Percentiles rank a stretch among this genome's conserved stretches.
These are phyloP conservation scores for Pythium insidiosum DNA, from an alignment of 352 stramenopile genomes.

Conservation along the genomic window DNA sequence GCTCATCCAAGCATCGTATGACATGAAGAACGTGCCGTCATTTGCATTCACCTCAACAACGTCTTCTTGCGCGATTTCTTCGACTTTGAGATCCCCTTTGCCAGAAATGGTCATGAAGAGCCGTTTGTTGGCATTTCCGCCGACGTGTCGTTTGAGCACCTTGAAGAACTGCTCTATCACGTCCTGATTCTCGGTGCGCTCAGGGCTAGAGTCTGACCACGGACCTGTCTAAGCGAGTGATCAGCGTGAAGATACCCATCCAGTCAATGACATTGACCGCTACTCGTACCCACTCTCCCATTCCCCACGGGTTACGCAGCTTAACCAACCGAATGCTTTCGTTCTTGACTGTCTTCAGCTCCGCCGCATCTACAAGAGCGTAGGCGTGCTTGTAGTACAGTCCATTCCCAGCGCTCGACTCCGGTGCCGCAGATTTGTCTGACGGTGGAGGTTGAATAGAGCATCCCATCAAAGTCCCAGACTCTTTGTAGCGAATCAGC, in stretches of 20 bases:
- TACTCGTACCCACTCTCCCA: conserved; percentile 88
- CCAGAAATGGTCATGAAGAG: conserved; percentile 49
- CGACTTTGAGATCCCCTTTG: conserved; percentile 37
- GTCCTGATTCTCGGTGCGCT: conserved; percentile 73
- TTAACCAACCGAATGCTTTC: conserved; percentile 62
- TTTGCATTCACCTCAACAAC: conserved; percentile 72
- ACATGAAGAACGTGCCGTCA: conserved; percentile 92
- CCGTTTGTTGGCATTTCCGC: conserved; percentile 53
- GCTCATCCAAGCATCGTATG: conserved; percentile 78
- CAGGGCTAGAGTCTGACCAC: conserved; percentile 77
- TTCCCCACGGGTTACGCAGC: conserved; percentile 88
- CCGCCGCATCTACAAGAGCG: conserved; percentile 64
- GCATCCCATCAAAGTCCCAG: conserved; percentile 87
- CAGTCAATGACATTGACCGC: too few species aligned
- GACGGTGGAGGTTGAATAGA: conserved; percentile 78
- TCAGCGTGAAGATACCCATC: too few species aligned
- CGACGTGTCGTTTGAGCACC: conserved; percentile 55
- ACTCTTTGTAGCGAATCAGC: conserved; percentile 63
- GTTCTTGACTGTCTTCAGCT: conserved; percentile 51
- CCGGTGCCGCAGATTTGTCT: conserved; percentile 48
- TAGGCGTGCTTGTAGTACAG: conserved; percentile 88
- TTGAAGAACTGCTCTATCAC: conserved; percentile 73
- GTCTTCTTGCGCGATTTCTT: conserved; percentile 70
- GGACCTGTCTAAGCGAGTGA: conserved; percentile 41
- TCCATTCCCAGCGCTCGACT: conserved; percentile 74